Base-by-base conservation (phyloP, 768 basidiomycete species). In the Leccinum subgranulosum region DNA sequence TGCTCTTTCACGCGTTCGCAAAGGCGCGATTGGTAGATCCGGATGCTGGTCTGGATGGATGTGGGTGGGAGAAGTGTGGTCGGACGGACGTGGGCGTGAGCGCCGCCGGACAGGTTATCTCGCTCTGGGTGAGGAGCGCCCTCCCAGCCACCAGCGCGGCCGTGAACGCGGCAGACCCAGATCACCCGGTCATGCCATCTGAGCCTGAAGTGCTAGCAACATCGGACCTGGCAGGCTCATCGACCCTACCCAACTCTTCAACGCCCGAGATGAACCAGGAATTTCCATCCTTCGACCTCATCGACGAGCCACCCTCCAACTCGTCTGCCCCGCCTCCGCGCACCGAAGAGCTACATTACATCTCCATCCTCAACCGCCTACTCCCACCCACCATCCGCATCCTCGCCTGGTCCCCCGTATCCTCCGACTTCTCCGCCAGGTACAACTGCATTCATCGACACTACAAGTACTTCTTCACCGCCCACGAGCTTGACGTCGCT, bases 401-500 rank as follows among this genome's bases (percentile, higher is more conserved):
- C 39, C 79, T 94, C 51, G 94, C 94, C 8, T 99, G 96, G 95
- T 93, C 96, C 9, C 93, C 95, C 19, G 87, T 98, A 28, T 71
- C 83, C 3, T 71, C 81, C 8, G 69, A 70, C 33, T 98, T 98
- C 73, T 94, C 94, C 21, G 88, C 95, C 8, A 87, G 97, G 4
- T 94, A 89, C 74, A 87, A 86, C 12, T 98, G 96, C 75, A 78
- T 74, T 53, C 86, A 83, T 65, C 80, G 97, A 36, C 96, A 99
- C 70, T 98, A 99, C 84, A 98, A 96, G 69, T 99, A 98, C 75
- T 96, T 98, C 73, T 98, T 99, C 78, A 81, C 85, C 33, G 73
- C 84, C 0, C 74, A 78, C 31, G 74, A 74, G 29, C 84, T 98
- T 54, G 84, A 95, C 72, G 69, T 95, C 28, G 66, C 75, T 2